These are phyloP conservation scores for Steccherinum ochraceum DNA, from an alignment of 768 basidiomycete species.

Conservation along the genomic window DNA sequence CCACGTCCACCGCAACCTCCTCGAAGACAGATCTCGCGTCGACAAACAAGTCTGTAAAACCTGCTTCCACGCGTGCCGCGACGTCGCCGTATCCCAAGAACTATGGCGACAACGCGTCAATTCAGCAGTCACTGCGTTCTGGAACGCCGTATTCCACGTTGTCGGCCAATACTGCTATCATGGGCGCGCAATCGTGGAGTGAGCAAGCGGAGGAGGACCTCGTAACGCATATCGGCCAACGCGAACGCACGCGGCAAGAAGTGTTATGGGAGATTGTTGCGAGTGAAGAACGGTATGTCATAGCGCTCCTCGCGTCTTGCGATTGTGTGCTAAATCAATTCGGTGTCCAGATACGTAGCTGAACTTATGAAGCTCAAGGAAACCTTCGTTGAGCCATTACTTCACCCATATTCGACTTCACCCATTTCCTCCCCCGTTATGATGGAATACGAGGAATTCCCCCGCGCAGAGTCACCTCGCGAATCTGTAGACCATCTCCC, in stretches of 20 bases:
- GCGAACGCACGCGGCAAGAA: constrained; percentile 93
- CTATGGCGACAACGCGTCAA: constrained; percentile 41
- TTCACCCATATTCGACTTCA: constrained; percentile 75
- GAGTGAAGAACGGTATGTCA: constrained; percentile 79
- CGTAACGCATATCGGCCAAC: constrained; percentile 86
- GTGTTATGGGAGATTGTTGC: constrained; percentile 96
- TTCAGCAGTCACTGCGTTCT: constrained; percentile 66
- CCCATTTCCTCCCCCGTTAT: constrained; percentile 52
- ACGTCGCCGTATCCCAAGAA: constrained; percentile 52
- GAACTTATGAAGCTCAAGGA: constrained; percentile 91
- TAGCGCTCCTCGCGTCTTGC: constrained; percentile 4
- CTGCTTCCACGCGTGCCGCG: constrained; percentile 56
- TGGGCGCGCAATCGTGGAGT: constrained; percentile 83
- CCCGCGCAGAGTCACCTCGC: constrained; percentile 52
- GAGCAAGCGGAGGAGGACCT: constrained; percentile 93
- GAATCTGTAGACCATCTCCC: constrained; percentile 75
- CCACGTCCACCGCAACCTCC: constrained; percentile 56
- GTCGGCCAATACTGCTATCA: constrained; percentile 66
- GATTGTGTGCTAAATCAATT: background rate
- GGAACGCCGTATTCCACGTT: constrained; percentile 78
- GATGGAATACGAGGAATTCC: constrained; percentile 62
- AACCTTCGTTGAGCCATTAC: constrained; percentile 83
- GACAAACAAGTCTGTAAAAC: constrained; percentile 36
- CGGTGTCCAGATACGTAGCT: constrained; percentile 70
- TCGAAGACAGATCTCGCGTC: constrained; percentile 58